A percentile compares a stretch with the other conserved stretches of the same genome.
Conservation (phyloP, 169 alveolate species). For the Eimeria sp. region DNA sequence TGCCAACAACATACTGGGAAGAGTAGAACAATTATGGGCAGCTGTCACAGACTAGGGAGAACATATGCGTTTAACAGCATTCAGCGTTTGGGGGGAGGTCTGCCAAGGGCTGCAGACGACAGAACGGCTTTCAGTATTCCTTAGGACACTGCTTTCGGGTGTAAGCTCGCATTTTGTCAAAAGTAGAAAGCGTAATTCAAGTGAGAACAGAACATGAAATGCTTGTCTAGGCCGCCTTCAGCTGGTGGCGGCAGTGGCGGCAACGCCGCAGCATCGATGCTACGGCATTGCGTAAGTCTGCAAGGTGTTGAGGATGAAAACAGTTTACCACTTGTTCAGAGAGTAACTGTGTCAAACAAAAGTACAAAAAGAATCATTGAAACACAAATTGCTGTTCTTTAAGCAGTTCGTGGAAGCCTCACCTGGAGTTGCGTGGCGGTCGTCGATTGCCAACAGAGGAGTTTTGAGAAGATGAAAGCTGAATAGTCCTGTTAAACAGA, state of each 20-base stretch:
- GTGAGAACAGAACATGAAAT: background rate
- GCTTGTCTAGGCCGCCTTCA: background rate
- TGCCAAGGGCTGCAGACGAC: background rate
- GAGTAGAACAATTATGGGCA: background rate
- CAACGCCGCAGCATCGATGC: slow-evolving; percentile 7
- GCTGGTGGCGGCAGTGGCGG: background rate
- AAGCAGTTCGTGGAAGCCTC: background rate
- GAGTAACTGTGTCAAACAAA: background rate
- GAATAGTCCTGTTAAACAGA: background rate
- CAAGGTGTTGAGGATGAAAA: background rate
- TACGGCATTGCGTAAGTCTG: background rate
- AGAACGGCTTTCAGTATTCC: background rate
- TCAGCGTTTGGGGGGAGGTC: background rate
- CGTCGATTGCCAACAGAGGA: background rate
- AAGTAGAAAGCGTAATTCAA: background rate
- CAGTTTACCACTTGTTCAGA: background rate
- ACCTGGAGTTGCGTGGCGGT: slow-evolving; percentile 52
- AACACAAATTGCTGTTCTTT: background rate
- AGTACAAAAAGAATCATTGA: background rate
- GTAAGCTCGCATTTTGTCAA: background rate
- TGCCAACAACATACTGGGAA: background rate
- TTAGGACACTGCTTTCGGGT: background rate
- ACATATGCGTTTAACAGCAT: background rate
- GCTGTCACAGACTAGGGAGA: background rate
- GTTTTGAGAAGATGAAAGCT: background rate